Evolutionary conservation across 805 yeast genomes (phyloP).

Genomic region (Cyberlindnera bimundalis): DNA sequence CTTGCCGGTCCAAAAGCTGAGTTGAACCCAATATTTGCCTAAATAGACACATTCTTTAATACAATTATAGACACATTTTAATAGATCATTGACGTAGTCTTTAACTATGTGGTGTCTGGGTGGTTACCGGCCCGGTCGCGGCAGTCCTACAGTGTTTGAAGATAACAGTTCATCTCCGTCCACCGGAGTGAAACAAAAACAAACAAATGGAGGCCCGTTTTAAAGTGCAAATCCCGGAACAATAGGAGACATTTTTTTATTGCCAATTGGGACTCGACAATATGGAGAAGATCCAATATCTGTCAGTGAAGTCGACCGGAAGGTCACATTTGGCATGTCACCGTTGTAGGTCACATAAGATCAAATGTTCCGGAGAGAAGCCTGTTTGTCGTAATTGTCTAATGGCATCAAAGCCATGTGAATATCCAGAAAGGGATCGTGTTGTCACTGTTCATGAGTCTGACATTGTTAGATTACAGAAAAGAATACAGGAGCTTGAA

Average conservation of each 20-base stretch:
- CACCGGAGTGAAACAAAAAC: too few relatives aligned
- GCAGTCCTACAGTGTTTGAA: background rate
- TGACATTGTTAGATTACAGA: constrained; percentile 20
- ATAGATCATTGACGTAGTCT: too few relatives aligned
- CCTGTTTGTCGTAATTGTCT: constrained; percentile 25
- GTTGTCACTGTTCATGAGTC: constrained; percentile 23
- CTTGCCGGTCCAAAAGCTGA: constrained; percentile 24
- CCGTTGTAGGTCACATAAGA: constrained; percentile 24
- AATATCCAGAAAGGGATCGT: constrained; percentile 22
- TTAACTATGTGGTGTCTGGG: background rate
- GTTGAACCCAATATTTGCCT: constrained; percentile 22
- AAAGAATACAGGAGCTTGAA: constrained; percentile 16
- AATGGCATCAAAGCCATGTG: constrained; percentile 13
- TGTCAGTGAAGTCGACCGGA: constrained; percentile 18
- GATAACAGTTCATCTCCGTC: too few relatives aligned
- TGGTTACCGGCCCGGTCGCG: background rate
- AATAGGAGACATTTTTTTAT: too few relatives aligned
- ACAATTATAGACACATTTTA: background rate
- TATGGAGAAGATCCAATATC: too few relatives aligned
- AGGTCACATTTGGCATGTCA: constrained; percentile 22
- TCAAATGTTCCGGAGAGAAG: constrained; percentile 25
- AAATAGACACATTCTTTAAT: too few relatives aligned
- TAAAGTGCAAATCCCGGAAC: too few relatives aligned
- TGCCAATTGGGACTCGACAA: too few relatives aligned
- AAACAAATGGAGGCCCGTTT: too few relatives aligned